Evolutionary conservation across 2,329 filamentous ascomycete genomes (phyloP), one percentile per base, ranked within the genome.

Genomic region (Neofusicoccum parvum): DNA sequence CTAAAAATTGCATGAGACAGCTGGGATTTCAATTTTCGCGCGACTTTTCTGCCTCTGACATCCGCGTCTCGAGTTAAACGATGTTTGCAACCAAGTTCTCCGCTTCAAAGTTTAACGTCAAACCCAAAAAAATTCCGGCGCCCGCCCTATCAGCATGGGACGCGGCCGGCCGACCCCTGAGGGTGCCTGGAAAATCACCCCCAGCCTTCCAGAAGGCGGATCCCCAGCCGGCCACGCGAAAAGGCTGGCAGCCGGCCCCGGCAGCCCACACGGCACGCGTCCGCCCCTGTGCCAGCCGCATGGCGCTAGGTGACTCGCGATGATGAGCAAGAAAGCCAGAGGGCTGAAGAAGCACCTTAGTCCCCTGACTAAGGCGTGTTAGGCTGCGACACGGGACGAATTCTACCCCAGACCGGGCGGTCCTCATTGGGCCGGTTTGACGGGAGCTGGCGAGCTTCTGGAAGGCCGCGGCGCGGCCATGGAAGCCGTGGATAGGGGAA

Each of bases 51-150:
- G 32, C 56, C 56, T 60, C 56, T 37, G 34, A 60, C 56, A 60
- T 7, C 27, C 56, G 43, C 56, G 56, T 60, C 43, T 60, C 56
- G 56, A 48, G 56, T 60, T 60, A 60, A 60, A 60, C 56, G 56
- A 60, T 48, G 43, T 46, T 48, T 48, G 56, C 27, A 34, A 20
- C 39, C 53, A 58, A 32, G n/a, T 48, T 32, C 43, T 60, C 56
- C 37, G 48, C 41, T 5, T 46, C n/a, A 46, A 48, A 34, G 27
- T 45, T 60, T 48, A 60, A 60, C 43, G 27, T 36, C 56, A 37
- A 60, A 48, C 41, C 56, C 43, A 48, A 60, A 48, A 60, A 14
- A 37, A 46, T 23, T 37, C n/a, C 41, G 56, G 43, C 17, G 43
- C 17, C 41, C 43, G 43, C 56, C 56, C 56, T 60, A 23, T 20